Conservation (phyloP, 305 asterid species). For the Plantago coronopus region DNA sequence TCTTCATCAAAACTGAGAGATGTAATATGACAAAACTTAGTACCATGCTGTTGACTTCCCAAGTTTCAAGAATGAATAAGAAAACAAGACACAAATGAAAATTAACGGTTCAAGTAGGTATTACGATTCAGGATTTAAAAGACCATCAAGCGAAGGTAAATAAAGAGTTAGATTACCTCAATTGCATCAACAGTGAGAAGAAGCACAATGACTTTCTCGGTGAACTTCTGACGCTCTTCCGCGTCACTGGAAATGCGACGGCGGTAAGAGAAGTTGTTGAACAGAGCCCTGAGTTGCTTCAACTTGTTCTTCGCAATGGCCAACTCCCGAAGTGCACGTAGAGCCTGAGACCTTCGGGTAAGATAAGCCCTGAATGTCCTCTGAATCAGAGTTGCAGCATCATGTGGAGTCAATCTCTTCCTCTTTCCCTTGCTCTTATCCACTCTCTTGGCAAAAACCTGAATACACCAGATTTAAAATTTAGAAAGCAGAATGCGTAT, state of each 20-base stretch:
- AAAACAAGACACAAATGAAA: background rate
- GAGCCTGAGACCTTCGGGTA: constrained; percentile 71
- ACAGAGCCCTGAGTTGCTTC: constrained; percentile 81
- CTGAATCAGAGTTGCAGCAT: constrained; percentile 74
- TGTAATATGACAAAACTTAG: too few species aligned
- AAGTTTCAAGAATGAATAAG: too few species aligned
- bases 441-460: constrained; percentile 80
- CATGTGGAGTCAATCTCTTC: constrained; percentile 62
- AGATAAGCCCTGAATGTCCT: constrained; percentile 71
- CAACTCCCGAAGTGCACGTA: constrained; percentile 86
- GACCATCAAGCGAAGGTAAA: background rate
- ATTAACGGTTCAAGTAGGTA: background rate
- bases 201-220: constrained; percentile 83
- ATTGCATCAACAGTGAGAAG: constrained; percentile 93
- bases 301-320: constrained; percentile 87
- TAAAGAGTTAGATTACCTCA: constrained; percentile 45
- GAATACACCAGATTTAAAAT: background rate
- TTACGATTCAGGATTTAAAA: background rate
- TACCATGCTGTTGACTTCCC: too few species aligned
- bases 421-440: constrained; percentile 69
- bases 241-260: constrained; percentile 62
- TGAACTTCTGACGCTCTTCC: constrained; percentile 83
- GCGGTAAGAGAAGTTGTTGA: constrained; percentile 92
- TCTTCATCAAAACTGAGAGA: too few species aligned
- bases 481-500: background rate